phyloP scores from a whole-genome alignment of 2,329 filamentous ascomycete species.

The Lecanicillium sp. region DNA sequence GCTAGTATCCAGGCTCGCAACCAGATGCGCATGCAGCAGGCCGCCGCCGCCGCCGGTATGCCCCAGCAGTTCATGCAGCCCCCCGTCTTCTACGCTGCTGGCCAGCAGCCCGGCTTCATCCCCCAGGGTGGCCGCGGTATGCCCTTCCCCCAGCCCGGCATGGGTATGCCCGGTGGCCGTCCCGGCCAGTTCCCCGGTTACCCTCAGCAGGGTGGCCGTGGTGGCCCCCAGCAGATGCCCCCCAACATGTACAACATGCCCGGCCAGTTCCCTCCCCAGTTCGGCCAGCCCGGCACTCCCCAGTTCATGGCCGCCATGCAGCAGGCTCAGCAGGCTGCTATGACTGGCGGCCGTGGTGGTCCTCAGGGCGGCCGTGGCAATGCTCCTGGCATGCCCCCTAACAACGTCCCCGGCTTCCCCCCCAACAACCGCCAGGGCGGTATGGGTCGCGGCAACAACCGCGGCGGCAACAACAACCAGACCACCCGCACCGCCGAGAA shows the following conservation, averaged over 20 bases:
- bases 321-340: constrained; percentile 60
- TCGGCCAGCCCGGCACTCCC: constrained; percentile 72
- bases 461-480: constrained; percentile 36
- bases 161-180: constrained; percentile 68
- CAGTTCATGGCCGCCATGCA: constrained; percentile 79
- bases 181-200: constrained; percentile 83
- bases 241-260: constrained; percentile 80
- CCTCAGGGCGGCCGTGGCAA: constrained; percentile 65
- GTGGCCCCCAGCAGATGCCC: constrained; percentile 79
- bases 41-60: constrained; percentile 83
- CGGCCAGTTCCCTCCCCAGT: constrained; percentile 73
- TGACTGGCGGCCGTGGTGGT: constrained; percentile 56
- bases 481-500: constrained; percentile 34
- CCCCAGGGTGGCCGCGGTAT: constrained; percentile 60
- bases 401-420: constrained; percentile 51
- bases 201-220: constrained; percentile 82
- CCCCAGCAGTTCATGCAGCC: constrained; percentile 83
- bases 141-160: constrained; percentile 58
- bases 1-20: constrained; percentile 98
- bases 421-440: constrained; percentile 49
- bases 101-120: constrained; percentile 67
- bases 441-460: constrained; percentile 40
- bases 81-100: constrained; percentile 86
- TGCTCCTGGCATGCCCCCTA: constrained; percentile 44
- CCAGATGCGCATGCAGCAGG: constrained; percentile 97